Evolutionary conservation across 2,329 filamentous ascomycete species (phyloP), one percentile per base, ranked within the genome.

Genomic region (Aspergillus oerlinghausenensis): DNA sequence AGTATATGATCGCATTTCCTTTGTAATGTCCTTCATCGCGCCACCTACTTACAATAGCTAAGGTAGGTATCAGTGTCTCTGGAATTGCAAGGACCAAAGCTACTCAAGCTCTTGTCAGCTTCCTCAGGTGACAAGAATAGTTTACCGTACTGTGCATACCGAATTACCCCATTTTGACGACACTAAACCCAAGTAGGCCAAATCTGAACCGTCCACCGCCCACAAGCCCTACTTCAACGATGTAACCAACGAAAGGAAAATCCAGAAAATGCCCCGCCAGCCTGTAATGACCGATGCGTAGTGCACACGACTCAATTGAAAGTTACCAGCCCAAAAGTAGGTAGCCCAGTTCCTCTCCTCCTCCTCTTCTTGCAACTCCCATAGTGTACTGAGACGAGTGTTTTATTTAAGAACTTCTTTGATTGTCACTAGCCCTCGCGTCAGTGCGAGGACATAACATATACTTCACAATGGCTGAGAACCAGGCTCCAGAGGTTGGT

Each of bases 401-500:
- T 40, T 48, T 57, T 62, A 53, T 56, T 52, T 48, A 52, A 60
- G 62, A 51, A 53, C 56, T 58, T 57, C 56, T 29, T 62, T 54
- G 49, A 57, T 59, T 45, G 53, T 50, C 53, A 32, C 57, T 43
- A 55, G 55, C 28, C 57, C 60, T 65, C 59, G 55, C 57, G 56
- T 54, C 56, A 55, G 50, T 58, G 63, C 61, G 69, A 71, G 69
- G 62, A 57, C 49, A 26, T 53, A 52, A 57, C 54, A 60, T 60
- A 53, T 56, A 52, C 51, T 64, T 58, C 70, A 73, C 67, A 69
- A 75, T 75, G 73, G 71, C 72, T 55, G 73, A 75, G 56, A 65
- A 61, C 26, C 67, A 73, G 65, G 65, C 69, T 51, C 65, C 70
- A 67, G 73, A 74, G 71, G 70, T 75, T 72, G 73, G 73, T 75